Conservation (phyloP, 1,139 yeast species). For the Candida glucosophila region DNA sequence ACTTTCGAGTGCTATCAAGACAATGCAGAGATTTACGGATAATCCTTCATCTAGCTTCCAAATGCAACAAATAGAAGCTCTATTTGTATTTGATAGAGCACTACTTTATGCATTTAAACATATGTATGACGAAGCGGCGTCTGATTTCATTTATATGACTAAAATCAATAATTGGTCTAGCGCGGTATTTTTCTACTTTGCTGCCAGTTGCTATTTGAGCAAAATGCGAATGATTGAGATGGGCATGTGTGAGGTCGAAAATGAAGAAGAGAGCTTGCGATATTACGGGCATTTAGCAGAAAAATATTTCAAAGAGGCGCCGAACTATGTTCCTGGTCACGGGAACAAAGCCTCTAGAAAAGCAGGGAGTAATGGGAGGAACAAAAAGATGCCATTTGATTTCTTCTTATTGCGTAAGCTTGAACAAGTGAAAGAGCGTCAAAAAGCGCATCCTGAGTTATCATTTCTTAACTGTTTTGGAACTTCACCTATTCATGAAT, state of each 20-base stretch:
- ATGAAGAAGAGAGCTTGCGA: conserved; percentile 32
- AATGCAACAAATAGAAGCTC: conserved; percentile 88
- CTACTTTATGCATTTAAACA: conserved; percentile 71
- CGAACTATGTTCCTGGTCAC: conserved; percentile 50
- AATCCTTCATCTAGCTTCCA: conserved; percentile 44
- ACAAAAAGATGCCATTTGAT: conserved; percentile 86
- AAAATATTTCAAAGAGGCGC: conserved; percentile 57
- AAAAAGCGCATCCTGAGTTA: conserved; percentile 29
- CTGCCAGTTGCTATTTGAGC: conserved; percentile 82
- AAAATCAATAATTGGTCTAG: conserved; percentile 88
- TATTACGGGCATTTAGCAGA: conserved; percentile 52
- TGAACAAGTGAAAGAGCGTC: conserved; percentile 44
- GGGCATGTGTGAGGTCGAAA: conserved; percentile 22
- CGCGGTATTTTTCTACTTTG: conserved; percentile 75
- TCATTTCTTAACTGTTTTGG: conserved; percentile 70
- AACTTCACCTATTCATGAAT: conserved; percentile 79
- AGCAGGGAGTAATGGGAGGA: conserved; percentile 56
- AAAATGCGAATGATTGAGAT: conserved; percentile 60
- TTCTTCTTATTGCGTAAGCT: conserved; percentile 70
- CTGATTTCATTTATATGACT: conserved; percentile 58
- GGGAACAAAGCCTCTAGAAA: conserved; percentile 35
- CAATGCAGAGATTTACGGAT: conserved; percentile 68
- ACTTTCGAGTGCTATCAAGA: conserved; percentile 55
- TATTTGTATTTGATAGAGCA: conserved; percentile 78
- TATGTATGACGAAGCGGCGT: conserved; percentile 73